Evolutionary conservation across 2,329 filamentous ascomycete species (phyloP).

Genomic region (Pseudocercospora crystallina): DNA sequence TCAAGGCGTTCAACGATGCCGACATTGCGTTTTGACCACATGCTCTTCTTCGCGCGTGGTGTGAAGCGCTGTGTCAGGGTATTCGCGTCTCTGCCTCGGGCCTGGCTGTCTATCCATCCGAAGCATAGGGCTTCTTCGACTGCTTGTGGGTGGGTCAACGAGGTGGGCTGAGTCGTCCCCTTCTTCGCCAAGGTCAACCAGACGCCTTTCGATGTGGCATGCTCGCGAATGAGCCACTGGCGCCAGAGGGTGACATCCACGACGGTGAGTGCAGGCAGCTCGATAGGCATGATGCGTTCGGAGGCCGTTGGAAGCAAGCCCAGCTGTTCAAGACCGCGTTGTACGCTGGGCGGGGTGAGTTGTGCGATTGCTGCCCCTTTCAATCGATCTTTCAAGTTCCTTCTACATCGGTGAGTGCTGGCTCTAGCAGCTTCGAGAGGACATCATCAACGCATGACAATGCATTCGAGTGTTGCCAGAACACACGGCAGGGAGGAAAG

Average conservation of each 20-base stretch:
- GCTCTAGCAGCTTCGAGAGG: no score
- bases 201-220: conserved; percentile 18
- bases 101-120: conserved; percentile 64
- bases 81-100: conserved; percentile 44
- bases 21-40: conserved; percentile 63
- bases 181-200: conserved; percentile 28
- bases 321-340: no score
- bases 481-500: no score
- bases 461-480: no score
- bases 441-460: no score
- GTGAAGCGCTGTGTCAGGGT: conserved; percentile 60
- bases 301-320: no score
- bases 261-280: conserved; percentile 19
- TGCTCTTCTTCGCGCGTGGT: conserved; percentile 54
- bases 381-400: no score
- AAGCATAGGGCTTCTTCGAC: conserved; percentile 60
- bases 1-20: conserved; percentile 49
- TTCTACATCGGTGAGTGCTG: no score
- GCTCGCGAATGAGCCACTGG: conserved; percentile 19
- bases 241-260: conserved; percentile 19
- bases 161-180: conserved; percentile 26
- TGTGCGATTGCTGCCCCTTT: no score
- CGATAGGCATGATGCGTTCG: conserved; percentile 6
- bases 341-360: no score
- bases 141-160: conserved; percentile 51